Conservation (phyloP, 2,329 filamentous ascomycete genomes). For the Epichloe glyceriae region DNA sequence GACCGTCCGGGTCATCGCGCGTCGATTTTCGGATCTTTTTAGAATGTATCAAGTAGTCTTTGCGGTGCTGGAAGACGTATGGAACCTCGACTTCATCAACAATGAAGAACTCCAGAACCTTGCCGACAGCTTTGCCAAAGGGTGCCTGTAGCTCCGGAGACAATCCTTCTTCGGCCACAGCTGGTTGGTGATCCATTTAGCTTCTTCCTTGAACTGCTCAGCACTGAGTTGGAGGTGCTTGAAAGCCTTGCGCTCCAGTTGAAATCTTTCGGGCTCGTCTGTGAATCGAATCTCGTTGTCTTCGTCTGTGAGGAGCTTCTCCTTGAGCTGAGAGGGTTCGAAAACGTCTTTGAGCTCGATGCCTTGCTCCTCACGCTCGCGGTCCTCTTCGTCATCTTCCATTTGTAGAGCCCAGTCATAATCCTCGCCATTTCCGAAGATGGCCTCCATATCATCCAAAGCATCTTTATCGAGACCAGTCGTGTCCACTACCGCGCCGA, state of each 20-base stretch:
- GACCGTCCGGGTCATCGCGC: constrained; percentile 54
- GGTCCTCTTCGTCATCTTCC: constrained; percentile 74
- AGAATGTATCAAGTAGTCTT: constrained; percentile 91
- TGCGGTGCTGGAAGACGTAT: constrained; percentile 95
- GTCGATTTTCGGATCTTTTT: constrained; percentile 52
- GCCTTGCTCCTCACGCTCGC: constrained; percentile 65
- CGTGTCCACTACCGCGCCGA: constrained; percentile 60
- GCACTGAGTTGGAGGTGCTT: constrained; percentile 66
- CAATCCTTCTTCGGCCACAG: constrained; percentile 79
- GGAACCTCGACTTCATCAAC: constrained; percentile 91
- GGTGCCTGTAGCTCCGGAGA: constrained; percentile 60
- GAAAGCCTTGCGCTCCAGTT: constrained; percentile 81
- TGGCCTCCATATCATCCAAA: constrained; percentile 88
- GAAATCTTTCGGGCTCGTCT: constrained; percentile 89
- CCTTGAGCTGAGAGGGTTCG: constrained; percentile 85
- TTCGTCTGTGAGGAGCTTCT: constrained; percentile 89
- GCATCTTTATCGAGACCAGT: constrained; percentile 83
- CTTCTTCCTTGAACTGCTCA: constrained; percentile 82
- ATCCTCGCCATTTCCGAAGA: constrained; percentile 90
- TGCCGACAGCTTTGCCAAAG: constrained; percentile 78
- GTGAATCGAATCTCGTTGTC: constrained; percentile 81
- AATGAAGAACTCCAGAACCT: constrained; percentile 91
- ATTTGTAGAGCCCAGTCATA: constrained; percentile 89
- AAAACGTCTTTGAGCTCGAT: constrained; percentile 97
- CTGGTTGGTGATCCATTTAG: constrained; percentile 79